Evolutionary conservation across 352 stramenopile genomes (phyloP).

Genomic region (Globisporangium cystogenes): DNA sequence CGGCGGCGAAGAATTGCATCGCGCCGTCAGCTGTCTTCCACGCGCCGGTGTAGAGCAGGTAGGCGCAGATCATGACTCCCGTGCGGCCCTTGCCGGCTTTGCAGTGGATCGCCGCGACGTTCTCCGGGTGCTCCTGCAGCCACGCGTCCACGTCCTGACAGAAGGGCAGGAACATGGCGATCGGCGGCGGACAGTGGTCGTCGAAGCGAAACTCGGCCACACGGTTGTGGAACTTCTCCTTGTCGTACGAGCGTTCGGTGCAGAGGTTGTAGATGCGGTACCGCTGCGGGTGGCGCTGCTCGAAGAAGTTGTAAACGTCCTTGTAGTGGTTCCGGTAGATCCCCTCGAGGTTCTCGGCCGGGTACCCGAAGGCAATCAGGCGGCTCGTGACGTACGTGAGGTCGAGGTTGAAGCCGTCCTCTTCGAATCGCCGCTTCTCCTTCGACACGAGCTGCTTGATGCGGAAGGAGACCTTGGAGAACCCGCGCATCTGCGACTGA

Average conservation of each 20-base stretch:
- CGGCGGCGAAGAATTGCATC: slow-evolving; percentile 64
- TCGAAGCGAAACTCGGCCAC: slow-evolving; percentile 81
- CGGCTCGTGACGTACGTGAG: slow-evolving; percentile 87
- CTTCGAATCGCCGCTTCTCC: slow-evolving; percentile 84
- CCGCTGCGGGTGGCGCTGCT: slow-evolving; percentile 61
- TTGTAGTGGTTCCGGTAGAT: slow-evolving; percentile 89
- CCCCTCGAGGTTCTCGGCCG: slow-evolving; percentile 80
- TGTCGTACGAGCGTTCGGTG: slow-evolving; percentile 77
- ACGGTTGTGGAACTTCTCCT: slow-evolving; percentile 72
- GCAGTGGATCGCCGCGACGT: slow-evolving; percentile 88
- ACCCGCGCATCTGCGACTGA: slow-evolving; percentile 30
- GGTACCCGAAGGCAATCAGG: slow-evolving; percentile 89
- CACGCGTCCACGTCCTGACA: slow-evolving; percentile 58
- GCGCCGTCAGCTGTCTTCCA: slow-evolving; percentile 55
- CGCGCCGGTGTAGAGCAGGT: slow-evolving; percentile 60
- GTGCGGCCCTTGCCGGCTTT: slow-evolving; percentile 90
- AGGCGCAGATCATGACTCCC: slow-evolving; percentile 84
- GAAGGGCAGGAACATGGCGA: slow-evolving; percentile 69
- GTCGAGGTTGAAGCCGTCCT: slow-evolving; percentile 90
- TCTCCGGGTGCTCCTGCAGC: slow-evolving; percentile 46
- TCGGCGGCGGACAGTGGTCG: slow-evolving; percentile 80
- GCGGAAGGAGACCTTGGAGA: slow-evolving; percentile 43
- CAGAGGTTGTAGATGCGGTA: slow-evolving; percentile 93
- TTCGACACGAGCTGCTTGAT: slow-evolving; percentile 88
- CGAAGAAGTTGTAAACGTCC: slow-evolving; percentile 89